phyloP scores from a whole-genome alignment of 163 green algal genomes.

The Scenedesmus sp. region DNA sequence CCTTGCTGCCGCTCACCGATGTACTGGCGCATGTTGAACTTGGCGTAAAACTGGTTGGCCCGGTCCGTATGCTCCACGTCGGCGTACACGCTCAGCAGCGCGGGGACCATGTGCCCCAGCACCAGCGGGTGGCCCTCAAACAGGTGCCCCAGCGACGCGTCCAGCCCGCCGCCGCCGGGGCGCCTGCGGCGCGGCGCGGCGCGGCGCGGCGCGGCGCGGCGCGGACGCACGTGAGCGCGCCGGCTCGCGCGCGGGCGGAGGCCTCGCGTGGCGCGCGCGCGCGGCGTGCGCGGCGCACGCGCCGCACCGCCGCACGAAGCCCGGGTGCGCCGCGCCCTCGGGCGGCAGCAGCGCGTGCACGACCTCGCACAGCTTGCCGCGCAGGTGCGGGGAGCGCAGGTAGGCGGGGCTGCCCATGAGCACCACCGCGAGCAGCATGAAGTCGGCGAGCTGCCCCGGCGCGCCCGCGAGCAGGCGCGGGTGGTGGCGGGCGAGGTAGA shows the following conservation, averaged over 20 bases:
- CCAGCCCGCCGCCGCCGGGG: not conserved
- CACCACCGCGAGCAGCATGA: slow-evolving; percentile 55
- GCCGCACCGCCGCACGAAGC: not conserved
- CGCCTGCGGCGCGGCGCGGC: slow-evolving; percentile 18
- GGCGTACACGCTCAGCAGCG: slow-evolving; percentile 81
- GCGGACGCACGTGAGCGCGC: too few species aligned
- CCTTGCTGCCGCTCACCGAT: too few species aligned
- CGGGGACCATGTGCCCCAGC: slow-evolving; percentile 76
- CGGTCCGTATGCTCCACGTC: slow-evolving; percentile 93
- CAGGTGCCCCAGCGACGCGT: slow-evolving; percentile 19
- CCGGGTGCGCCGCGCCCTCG: too few species aligned
- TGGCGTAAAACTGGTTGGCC: slow-evolving; percentile 90
- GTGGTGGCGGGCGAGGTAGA: slow-evolving; percentile 59
- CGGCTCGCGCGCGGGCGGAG: too few species aligned
- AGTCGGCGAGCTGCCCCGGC: slow-evolving; percentile 49
- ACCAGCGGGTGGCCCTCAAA: slow-evolving; percentile 76
- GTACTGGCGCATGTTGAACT: slow-evolving; percentile 91
- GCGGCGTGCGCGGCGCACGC: too few species aligned
- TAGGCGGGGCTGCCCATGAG: slow-evolving; percentile 75
- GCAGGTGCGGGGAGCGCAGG: slow-evolving; percentile 88
- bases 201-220: too few species aligned
- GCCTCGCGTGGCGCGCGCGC: too few species aligned
- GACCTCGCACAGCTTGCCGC: slow-evolving; percentile 60
- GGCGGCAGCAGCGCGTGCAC: slow-evolving; percentile 53
- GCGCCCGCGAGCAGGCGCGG: slow-evolving; percentile 53